phyloP scores from a whole-genome alignment of 2,329 filamentous ascomycete genomes.

The Pseudocercospora vitis region DNA sequence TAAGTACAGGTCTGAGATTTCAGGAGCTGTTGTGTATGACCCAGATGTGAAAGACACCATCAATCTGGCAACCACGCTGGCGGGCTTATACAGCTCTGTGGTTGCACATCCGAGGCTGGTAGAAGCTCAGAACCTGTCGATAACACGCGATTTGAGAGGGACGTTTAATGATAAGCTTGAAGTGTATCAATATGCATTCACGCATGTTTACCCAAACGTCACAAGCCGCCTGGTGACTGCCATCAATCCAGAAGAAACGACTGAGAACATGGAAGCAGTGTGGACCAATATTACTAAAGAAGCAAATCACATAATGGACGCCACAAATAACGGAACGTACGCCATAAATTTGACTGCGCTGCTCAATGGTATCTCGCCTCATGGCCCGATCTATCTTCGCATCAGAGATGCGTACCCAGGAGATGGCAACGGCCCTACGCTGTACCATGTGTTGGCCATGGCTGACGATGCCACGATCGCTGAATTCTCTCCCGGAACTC shows the following conservation, averaged over 20 bases:
- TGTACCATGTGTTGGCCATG: background rate
- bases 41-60: conserved; percentile 5
- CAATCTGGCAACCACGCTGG: conserved; percentile 10
- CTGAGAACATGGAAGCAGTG: background rate
- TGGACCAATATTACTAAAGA: conserved; percentile 2
- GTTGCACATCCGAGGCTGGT: conserved; percentile 2
- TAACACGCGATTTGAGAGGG: background rate
- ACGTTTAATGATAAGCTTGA: conserved; percentile 9
- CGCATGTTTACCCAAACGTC: background rate
- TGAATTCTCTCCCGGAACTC: conserved; percentile 3
- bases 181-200: conserved; percentile 4
- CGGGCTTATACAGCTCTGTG: conserved; percentile 1
- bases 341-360: background rate
- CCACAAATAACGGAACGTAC: background rate
- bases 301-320: background rate
- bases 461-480: background rate
- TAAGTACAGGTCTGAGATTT: conserved; percentile 5
- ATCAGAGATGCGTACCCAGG: conserved; percentile 6
- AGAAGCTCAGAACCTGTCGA: background rate
- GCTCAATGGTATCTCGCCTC: background rate
- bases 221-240: conserved; percentile 9
- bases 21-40: conserved; percentile 6
- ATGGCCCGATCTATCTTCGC: conserved; percentile 1
- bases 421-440: conserved; percentile 3
- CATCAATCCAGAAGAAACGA: background rate